Evolutionary conservation across 495 filamentous ascomycete species (phyloP).

Genomic region (Daldinia caldariorum): DNA sequence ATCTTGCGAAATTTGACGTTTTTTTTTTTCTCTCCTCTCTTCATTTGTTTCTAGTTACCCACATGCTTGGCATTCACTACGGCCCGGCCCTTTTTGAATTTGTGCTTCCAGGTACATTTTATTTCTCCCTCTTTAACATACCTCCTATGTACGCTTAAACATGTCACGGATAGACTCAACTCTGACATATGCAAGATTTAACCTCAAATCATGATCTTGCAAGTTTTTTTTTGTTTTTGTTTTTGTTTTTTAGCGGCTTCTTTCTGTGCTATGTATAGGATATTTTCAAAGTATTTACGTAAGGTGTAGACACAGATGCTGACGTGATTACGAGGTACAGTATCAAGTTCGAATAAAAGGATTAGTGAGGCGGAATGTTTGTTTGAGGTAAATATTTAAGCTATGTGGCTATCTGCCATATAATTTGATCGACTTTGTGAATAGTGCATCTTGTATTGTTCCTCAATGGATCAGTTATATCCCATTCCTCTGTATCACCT

Average conservation of each 20-base stretch:
- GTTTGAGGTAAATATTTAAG: neutral
- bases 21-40: neutral
- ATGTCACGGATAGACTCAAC: neutral
- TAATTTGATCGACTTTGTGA: neutral
- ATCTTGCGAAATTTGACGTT: slow-evolving; percentile 19
- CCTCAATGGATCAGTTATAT: neutral
- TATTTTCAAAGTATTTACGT: neutral
- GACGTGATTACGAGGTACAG: neutral
- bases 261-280: no score
- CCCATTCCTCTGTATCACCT: neutral
- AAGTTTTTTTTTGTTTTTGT: neutral
- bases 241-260: no score
- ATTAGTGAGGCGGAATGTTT: neutral
- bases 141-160: neutral
- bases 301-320: neutral
- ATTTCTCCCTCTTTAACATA: no score
- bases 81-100: slow-evolving; percentile 32
- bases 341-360: neutral
- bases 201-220: neutral
- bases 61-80: slow-evolving; percentile 25
- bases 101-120: neutral
- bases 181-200: neutral
- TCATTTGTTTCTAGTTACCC: neutral
- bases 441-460: neutral
- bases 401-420: neutral